A percentile compares a stretch with the other conserved stretches of the same genome.
Conservation (phyloP, 352 stramenopile genomes). For the Phytophthora agathidicida region DNA sequence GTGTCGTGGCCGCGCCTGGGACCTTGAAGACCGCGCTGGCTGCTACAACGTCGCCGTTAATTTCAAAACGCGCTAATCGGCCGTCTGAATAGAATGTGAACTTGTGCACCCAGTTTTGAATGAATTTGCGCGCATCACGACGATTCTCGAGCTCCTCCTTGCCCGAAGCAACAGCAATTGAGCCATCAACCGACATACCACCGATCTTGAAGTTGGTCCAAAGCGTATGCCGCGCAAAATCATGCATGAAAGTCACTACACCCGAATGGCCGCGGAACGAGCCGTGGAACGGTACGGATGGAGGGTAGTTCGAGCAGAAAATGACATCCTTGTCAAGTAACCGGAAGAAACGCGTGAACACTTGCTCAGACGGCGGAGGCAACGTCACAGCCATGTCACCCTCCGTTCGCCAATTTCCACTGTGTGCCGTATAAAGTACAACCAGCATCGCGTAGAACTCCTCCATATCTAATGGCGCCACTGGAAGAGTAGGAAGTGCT, state of each 20-base stretch:
- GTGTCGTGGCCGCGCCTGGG: constrained; percentile 78
- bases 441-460: constrained; percentile 92
- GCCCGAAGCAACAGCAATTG: constrained; percentile 81
- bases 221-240: constrained; percentile 77
- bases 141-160: constrained; percentile 90
- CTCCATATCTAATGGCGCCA: constrained; percentile 86
- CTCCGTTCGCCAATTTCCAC: constrained; percentile 82
- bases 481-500: constrained; percentile 77
- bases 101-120: constrained; percentile 92
- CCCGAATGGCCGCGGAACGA: constrained; percentile 76
- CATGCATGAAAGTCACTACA: constrained; percentile 80
- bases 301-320: constrained; percentile 89
- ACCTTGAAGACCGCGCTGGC: constrained; percentile 89
- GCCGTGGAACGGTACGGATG: constrained; percentile 87
- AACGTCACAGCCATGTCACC: constrained; percentile 90
- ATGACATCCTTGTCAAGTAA: constrained; percentile 87
- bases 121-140: constrained; percentile 80
- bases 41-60: constrained; percentile 88
- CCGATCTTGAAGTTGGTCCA: constrained; percentile 91
- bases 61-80: constrained; percentile 85
- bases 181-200: constrained; percentile 82
- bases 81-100: constrained; percentile 89
- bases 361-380: constrained; percentile 82
- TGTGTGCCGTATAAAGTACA: constrained; percentile 82
- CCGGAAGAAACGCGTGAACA: constrained; percentile 89